Evolutionary conservation across 2,329 filamentous ascomycete genomes (phyloP).

Genomic region (Macrophomina pseudophaseolina): DNA sequence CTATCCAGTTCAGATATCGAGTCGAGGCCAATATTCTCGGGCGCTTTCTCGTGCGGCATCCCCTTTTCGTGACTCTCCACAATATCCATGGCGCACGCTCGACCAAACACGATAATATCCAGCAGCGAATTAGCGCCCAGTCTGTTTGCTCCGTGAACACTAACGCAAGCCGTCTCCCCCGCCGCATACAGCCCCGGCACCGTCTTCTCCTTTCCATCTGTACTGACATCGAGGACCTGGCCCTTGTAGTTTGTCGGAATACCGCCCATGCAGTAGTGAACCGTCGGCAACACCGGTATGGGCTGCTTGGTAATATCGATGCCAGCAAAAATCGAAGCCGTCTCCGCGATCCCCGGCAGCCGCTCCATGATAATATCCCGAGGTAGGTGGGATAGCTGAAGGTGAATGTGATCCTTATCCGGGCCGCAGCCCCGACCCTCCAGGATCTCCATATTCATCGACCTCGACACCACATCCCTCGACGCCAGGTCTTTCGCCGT

Average conservation of each 20-base stretch:
- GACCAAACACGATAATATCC: conserved; percentile 57
- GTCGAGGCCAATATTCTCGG: conserved; percentile 42
- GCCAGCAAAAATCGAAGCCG: conserved; percentile 55
- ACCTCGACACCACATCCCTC: conserved; percentile 54
- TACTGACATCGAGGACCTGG: conserved; percentile 51
- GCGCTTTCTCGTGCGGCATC: conserved; percentile 40
- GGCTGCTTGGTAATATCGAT: conserved; percentile 56
- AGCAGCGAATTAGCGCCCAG: conserved; percentile 56
- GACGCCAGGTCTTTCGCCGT: conserved; percentile 57
- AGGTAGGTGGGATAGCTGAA: conserved; percentile 56
- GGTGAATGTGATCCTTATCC: conserved; percentile 54
- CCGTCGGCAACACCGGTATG: conserved; percentile 58
- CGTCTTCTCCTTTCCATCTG: conserved; percentile 46
- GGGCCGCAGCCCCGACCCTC: conserved; percentile 53
- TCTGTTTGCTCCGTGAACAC: conserved; percentile 56
- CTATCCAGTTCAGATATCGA: conserved; percentile 43
- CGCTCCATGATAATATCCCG: conserved; percentile 54
- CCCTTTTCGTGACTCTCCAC: conserved; percentile 47
- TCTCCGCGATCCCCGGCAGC: conserved; percentile 57
- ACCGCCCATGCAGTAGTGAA: conserved; percentile 59
- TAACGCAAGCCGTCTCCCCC: conserved; percentile 56
- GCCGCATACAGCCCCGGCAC: conserved; percentile 56
- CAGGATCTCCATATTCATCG: conserved; percentile 57
- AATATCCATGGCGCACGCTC: conserved; percentile 52
- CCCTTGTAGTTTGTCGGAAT: conserved; percentile 57